Percentiles rank a stretch among this genome's conserved stretches.
Evolutionary conservation across 805 yeast genomes (phyloP).

Genomic region (Barnettozyma siamensis): DNA sequence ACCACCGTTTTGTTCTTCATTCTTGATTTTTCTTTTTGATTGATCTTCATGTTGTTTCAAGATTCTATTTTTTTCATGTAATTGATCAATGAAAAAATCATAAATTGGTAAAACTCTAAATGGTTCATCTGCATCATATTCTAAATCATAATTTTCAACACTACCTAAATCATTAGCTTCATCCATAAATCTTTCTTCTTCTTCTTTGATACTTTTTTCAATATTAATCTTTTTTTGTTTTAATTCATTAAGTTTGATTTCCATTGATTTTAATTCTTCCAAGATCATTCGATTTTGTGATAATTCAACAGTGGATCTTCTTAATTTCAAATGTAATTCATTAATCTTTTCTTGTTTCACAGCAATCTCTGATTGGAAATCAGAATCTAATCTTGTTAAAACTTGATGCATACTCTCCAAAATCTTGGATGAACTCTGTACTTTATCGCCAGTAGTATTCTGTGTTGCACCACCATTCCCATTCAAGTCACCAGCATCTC

Average conservation of each 20-base stretch:
- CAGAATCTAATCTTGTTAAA: slow-evolving; percentile 46
- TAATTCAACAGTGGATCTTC: slow-evolving; percentile 49
- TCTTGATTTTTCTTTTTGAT: slow-evolving; percentile 10
- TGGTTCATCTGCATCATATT: slow-evolving; percentile 88
- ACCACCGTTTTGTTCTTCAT: slow-evolving; percentile 20
- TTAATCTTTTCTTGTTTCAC: slow-evolving; percentile 48
- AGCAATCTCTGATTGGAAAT: slow-evolving; percentile 52
- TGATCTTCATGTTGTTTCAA: not conserved
- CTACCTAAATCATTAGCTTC: slow-evolving; percentile 33
- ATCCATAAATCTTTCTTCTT: slow-evolving; percentile 48
- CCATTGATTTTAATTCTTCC: slow-evolving; percentile 46
- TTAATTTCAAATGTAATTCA: slow-evolving; percentile 47
- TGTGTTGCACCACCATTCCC: no score
- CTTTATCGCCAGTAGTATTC: no score
- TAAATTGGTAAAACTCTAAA: slow-evolving; percentile 62
- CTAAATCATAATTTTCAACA: slow-evolving; percentile 42
- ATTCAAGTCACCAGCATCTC: no score
- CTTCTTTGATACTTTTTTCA: slow-evolving; percentile 58
- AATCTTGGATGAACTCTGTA: slow-evolving; percentile 31
- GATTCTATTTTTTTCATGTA: slow-evolving; percentile 13
- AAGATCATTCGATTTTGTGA: slow-evolving; percentile 41
- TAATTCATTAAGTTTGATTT: slow-evolving; percentile 40
- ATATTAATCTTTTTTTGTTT: slow-evolving; percentile 53
- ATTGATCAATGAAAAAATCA: slow-evolving; percentile 41
- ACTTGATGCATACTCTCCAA: slow-evolving; percentile 46